Conservation (phyloP, 257 asterid species). For the Salvia hispanica region DNA sequence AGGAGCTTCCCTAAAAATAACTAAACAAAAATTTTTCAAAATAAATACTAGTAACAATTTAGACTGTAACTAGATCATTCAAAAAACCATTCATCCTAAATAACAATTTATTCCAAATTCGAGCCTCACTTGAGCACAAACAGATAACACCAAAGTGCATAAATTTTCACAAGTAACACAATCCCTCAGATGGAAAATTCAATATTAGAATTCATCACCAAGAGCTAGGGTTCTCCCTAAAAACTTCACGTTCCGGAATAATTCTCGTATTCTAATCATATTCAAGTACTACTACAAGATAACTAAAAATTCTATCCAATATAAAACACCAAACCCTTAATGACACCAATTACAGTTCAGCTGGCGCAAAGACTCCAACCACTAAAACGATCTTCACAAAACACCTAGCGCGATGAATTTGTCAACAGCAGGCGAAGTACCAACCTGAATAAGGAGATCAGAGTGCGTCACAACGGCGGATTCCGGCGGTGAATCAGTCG, state of each 20-base stretch:
- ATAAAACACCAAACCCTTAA: neutral
- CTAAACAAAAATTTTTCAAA: neutral
- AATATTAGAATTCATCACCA: neutral
- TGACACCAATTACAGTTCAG: slow-evolving; percentile 17
- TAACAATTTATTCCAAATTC: slow-evolving; percentile 7
- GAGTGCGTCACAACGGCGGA: slow-evolving; percentile 35
- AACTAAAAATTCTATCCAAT: neutral
- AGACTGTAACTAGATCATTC: slow-evolving; percentile 1
- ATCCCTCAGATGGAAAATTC: slow-evolving; percentile 12
- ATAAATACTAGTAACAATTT: neutral
- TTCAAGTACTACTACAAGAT: slow-evolving; percentile 3
- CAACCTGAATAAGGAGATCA: slow-evolving; percentile 63
- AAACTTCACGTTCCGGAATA: slow-evolving; percentile 8
- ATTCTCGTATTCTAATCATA: slow-evolving; percentile 25
- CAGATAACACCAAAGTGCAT: slow-evolving; percentile 1
- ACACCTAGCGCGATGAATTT: neutral
- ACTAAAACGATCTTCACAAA: slow-evolving; percentile 10
- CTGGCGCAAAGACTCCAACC: slow-evolving; percentile 20
- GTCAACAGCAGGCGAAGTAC: slow-evolving; percentile 18
- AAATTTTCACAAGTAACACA: neutral
- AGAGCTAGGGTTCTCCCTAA: neutral
- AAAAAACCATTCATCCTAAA: neutral
- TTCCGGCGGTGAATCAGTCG: slow-evolving; percentile 61
- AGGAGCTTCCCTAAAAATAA: neutral
- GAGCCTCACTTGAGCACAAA: neutral